These are phyloP conservation scores for Salix udensis DNA, from an alignment of 345 rosid genomes.

Conservation along the genomic window DNA sequence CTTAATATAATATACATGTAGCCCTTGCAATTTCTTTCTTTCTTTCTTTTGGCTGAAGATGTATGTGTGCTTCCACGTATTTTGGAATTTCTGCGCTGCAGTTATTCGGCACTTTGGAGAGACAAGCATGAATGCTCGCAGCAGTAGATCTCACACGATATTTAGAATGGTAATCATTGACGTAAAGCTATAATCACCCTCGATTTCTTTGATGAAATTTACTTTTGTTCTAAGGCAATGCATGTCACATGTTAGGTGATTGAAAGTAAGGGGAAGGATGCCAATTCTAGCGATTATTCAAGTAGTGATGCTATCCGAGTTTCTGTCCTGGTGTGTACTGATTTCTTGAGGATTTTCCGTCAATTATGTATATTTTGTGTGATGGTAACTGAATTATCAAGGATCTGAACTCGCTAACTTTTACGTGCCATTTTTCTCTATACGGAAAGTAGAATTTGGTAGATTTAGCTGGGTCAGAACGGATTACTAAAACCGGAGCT, in stretches of 20 bases:
- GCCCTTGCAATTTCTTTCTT: background rate
- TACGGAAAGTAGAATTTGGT: constrained; percentile 66
- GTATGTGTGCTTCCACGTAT: background rate
- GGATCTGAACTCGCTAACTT: constrained; percentile 1
- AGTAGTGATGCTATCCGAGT: constrained; percentile 73
- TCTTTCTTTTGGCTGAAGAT: background rate
- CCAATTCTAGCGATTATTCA: constrained; percentile 27
- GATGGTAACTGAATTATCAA: background rate
- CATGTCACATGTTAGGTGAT: constrained; percentile 53
- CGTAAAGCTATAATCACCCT: background rate
- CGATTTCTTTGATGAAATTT: background rate
- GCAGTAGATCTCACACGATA: constrained; percentile 97
- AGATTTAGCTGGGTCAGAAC: constrained; percentile 92
- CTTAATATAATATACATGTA: constrained; percentile 1
- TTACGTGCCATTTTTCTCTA: constrained; percentile 4
- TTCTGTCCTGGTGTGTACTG: constrained; percentile 68
- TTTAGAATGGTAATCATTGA: constrained; percentile 72
- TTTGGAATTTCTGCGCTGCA: constrained; percentile 15
- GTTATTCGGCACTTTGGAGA: constrained; percentile 92
- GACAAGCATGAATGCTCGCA: constrained; percentile 92
- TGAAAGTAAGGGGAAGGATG: constrained; percentile 74
- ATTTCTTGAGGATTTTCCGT: background rate
- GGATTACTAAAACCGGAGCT: constrained; percentile 93
- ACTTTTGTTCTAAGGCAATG: background rate
- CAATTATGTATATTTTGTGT: background rate